Evolutionary conservation across 2,329 filamentous ascomycete genomes (phyloP).

Genomic region (Endothia cerciana): DNA sequence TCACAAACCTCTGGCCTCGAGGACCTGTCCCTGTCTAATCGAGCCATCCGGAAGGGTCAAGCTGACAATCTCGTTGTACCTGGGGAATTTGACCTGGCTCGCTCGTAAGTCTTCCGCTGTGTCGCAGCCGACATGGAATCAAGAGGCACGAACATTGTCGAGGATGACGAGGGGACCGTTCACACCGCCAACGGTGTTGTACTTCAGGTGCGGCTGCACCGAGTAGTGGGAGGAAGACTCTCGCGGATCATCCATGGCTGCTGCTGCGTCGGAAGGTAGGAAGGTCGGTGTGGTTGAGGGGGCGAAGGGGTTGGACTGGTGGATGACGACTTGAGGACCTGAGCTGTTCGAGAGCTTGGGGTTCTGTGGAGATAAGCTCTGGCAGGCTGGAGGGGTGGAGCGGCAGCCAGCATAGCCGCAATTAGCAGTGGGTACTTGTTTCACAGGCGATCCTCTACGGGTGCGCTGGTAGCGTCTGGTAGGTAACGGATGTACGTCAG

Average conservation of each 20-base stretch:
- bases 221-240: constrained; percentile 62
- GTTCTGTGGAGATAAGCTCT: constrained; percentile 28
- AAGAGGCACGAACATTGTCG: constrained; percentile 74
- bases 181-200: constrained; percentile 98
- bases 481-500: constrained; percentile 19
- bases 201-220: constrained; percentile 70
- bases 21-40: constrained; percentile 89
- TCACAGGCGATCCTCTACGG: neutral
- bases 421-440: constrained; percentile 6
- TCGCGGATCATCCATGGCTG: constrained; percentile 59
- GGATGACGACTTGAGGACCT: constrained; percentile 26
- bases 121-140: constrained; percentile 27
- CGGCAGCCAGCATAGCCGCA: constrained; percentile 9
- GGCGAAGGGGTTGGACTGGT: constrained; percentile 5
- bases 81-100: constrained; percentile 88
- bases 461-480: constrained; percentile 9
- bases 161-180: constrained; percentile 98
- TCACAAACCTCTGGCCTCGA: constrained; percentile 88
- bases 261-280: constrained; percentile 15
- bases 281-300: constrained; percentile 10
- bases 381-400: constrained; percentile 15
- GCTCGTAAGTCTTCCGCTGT: constrained; percentile 32
- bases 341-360: constrained; percentile 28
- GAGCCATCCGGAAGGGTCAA: constrained; percentile 95
- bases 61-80: constrained; percentile 97